Percentiles rank a stretch among this genome's conserved stretches.
These are phyloP conservation scores for Camillea tinctor DNA, from an alignment of 2,329 filamentous ascomycete species.

Conservation along the genomic window DNA sequence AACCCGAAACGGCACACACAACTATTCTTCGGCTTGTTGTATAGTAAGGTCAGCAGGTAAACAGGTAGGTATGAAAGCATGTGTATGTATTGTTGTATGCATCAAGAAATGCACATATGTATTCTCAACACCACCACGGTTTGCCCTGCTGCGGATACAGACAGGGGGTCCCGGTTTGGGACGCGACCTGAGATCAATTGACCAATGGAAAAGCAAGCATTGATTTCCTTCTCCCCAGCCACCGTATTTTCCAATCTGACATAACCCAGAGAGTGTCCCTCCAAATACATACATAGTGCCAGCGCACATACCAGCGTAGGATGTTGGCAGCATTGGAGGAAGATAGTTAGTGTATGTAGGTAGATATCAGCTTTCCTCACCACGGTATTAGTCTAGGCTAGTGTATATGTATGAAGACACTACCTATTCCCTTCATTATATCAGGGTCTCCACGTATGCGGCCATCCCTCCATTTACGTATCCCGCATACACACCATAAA, in stretches of 20 bases:
- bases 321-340: neutral
- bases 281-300: neutral
- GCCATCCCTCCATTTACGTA: constrained; percentile 6
- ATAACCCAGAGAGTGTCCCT: neutral
- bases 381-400: no score
- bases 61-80: neutral
- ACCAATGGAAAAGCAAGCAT: neutral
- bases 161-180: neutral
- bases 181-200: neutral
- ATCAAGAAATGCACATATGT: neutral
- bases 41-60: neutral
- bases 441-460: constrained; percentile 11
- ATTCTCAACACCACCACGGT: neutral
- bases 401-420: neutral
- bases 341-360: no score
- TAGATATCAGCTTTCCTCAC: no score
- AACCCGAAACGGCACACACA: neutral
- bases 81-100: neutral
- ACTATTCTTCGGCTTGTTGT: neutral
- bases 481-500: neutral
- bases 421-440: neutral
- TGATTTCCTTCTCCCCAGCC: neutral
- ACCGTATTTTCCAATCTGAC: neutral
- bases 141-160: neutral
- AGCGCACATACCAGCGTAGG: neutral